phyloP scores from a whole-genome alignment of 192 early-diverging fungal species.

The Powellomyces hirtus region DNA sequence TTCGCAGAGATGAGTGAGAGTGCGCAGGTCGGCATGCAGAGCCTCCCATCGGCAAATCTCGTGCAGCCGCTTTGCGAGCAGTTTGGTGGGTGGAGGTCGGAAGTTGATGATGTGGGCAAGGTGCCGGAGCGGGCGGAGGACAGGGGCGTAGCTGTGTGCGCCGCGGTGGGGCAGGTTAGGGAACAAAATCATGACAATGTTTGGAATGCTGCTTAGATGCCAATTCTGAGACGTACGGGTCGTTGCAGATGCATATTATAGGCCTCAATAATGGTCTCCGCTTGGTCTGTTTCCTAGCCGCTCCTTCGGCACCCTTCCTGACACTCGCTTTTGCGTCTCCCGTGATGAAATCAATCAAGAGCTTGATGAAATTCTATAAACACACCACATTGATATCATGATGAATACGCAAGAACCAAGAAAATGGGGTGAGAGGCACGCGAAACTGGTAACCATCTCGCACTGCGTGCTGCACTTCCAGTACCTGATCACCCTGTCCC shows the following conservation, averaged over 20 bases:
- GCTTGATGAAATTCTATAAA: slow-evolving; percentile 81
- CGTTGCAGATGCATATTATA: slow-evolving; percentile 99
- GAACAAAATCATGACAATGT: not conserved
- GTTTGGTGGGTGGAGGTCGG: slow-evolving; percentile 52
- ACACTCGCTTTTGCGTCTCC: slow-evolving; percentile 3
- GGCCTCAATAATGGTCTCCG: slow-evolving; percentile 67
- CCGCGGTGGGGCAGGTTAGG: not conserved
- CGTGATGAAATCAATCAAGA: slow-evolving; percentile 63
- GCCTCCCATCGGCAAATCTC: slow-evolving; percentile 79
- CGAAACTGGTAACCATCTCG: too few relatives aligned
- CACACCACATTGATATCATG: too few relatives aligned
- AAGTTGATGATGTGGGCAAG: slow-evolving; percentile 75
- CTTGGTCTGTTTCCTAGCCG: slow-evolving; percentile 25
- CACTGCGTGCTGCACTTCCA: not conserved
- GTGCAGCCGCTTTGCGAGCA: slow-evolving; percentile 72
- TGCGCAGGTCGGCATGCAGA: slow-evolving; percentile 69
- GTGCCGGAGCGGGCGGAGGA: slow-evolving; percentile 77
- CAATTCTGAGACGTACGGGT: slow-evolving; percentile 52
- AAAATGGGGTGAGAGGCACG: too few relatives aligned
- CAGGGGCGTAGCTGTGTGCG: slow-evolving; percentile 74
- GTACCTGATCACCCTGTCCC: slow-evolving; percentile 66
- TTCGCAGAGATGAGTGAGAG: slow-evolving; percentile 72
- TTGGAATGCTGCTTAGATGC: too few relatives aligned
- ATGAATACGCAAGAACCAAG: too few relatives aligned
- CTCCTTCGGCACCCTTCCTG: not conserved